A percentile compares a stretch with the other conserved stretches of the same genome.
phyloP scores from a whole-genome alignment of 805 yeast species.

The Candida tallmaniae region DNA sequence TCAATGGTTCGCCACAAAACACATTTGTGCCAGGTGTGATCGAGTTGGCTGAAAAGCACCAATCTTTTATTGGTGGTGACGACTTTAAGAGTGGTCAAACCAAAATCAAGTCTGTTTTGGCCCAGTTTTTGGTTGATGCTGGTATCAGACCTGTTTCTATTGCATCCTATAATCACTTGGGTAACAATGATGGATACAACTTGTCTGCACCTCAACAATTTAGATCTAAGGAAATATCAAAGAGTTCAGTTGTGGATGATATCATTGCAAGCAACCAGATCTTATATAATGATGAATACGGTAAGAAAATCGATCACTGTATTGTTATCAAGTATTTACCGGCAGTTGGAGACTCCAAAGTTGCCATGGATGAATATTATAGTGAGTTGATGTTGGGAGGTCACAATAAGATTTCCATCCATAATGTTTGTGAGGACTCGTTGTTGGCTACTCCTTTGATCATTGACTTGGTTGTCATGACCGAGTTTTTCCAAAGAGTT shows the following conservation, averaged over 20 bases:
- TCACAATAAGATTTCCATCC: conserved; percentile 89
- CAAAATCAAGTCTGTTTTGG: conserved; percentile 90
- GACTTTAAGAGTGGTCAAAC: conserved; percentile 98
- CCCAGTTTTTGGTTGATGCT: conserved; percentile 94
- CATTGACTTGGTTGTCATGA: conserved; percentile 82
- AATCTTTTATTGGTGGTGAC: conserved; percentile 88
- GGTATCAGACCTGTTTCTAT: conserved; percentile 93
- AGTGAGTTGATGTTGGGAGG: conserved; percentile 97
- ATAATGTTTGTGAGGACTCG: conserved; percentile 95
- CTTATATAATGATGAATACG: conserved; percentile 74
- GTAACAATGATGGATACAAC: conserved; percentile 94
- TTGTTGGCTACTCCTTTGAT: conserved; percentile 91
- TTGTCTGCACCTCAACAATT: conserved; percentile 89
- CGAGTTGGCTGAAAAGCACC: conserved; percentile 76
- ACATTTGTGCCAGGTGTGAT: conserved; percentile 95
- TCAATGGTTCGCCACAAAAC: conserved; percentile 96
- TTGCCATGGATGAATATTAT: conserved; percentile 98
- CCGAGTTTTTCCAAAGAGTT: conserved; percentile 88
- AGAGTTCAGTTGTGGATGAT: conserved; percentile 90
- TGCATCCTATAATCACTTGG: conserved; percentile 94
- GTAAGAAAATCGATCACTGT: conserved; percentile 83
- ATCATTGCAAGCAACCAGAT: conserved; percentile 84
- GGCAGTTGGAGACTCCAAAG: conserved; percentile 95
- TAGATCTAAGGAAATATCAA: conserved; percentile 92
- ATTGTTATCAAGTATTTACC: conserved; percentile 91